Conservation (phyloP, 352 stramenopile species). For the Phytophthora litchii region DNA sequence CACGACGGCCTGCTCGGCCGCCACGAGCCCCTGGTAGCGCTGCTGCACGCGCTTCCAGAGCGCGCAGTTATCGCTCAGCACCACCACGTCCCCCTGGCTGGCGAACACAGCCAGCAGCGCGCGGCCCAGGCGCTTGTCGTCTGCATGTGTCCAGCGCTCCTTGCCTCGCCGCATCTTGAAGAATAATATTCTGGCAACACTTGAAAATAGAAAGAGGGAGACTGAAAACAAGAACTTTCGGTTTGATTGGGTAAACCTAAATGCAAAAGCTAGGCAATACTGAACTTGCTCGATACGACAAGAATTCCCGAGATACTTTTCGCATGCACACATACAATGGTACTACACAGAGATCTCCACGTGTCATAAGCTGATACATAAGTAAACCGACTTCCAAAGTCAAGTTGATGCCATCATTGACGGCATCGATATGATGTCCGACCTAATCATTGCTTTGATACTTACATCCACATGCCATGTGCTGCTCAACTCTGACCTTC, state of each 20-base stretch:
- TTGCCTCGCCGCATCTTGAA: conserved; percentile 33
- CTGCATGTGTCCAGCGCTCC: conserved; percentile 38
- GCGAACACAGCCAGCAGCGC: conserved; percentile 35
- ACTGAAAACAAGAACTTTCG: conserved; percentile 10
- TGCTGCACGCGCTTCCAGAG: conserved; percentile 42
- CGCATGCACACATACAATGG: conserved; percentile 5
- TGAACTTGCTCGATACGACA: conserved; percentile 17
- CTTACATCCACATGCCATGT: conserved; percentile 8
- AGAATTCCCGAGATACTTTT: conserved; percentile 10
- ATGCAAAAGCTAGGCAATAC: conserved; percentile 15
- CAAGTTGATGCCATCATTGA: conserved; percentile 7
- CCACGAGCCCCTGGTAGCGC: conserved; percentile 30
- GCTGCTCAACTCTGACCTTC: conserved; percentile 17
- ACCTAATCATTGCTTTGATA: conserved; percentile 1
- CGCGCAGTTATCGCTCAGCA: conserved; percentile 35
- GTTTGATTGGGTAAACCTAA: conserved; percentile 12
- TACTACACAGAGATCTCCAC: conserved; percentile 10
- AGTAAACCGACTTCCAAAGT: conserved; percentile 13
- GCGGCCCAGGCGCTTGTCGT: conserved; percentile 35
- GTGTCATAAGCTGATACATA: conserved; percentile 5
- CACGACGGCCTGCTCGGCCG: conserved; percentile 22
- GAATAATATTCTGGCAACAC: conserved; percentile 9
- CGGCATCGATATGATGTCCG: conserved; percentile 4
- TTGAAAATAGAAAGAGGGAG: conserved; percentile 22
- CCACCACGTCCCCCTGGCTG: conserved; percentile 20